Evolutionary conservation across 1,139 yeast species (phyloP).

Genomic region (Meyerozyma smithsonii): DNA sequence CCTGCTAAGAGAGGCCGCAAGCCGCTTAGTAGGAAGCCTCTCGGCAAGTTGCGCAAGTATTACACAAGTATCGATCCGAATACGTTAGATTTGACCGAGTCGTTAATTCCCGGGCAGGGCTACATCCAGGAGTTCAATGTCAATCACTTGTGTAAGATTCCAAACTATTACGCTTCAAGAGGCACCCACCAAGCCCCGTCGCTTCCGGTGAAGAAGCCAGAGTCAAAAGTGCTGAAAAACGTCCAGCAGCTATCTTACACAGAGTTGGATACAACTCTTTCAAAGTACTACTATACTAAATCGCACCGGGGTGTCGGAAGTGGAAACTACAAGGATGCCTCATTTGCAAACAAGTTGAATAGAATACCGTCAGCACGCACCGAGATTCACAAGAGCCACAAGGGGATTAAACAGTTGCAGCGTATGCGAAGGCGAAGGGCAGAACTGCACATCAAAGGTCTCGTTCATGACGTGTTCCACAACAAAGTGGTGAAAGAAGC

Average conservation of each 20-base stretch:
- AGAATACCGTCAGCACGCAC: slow-evolving; percentile 22
- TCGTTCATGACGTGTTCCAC: slow-evolving; percentile 32
- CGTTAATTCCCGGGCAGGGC: slow-evolving; percentile 44
- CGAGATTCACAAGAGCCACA: slow-evolving; percentile 15
- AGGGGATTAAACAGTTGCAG: slow-evolving; percentile 12
- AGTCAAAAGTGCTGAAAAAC: slow-evolving; percentile 27
- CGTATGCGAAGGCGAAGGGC: slow-evolving; percentile 9
- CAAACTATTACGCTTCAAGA: slow-evolving; percentile 37
- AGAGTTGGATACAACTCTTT: slow-evolving; percentile 15
- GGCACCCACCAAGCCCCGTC: slow-evolving; percentile 19
- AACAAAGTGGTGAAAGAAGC: slow-evolving; percentile 28
- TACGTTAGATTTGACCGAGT: slow-evolving; percentile 34
- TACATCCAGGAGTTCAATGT: slow-evolving; percentile 41
- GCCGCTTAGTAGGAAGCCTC: slow-evolving; percentile 18
- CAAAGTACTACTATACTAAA: slow-evolving; percentile 38
- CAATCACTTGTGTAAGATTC: slow-evolving; percentile 39
- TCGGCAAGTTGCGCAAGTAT: slow-evolving; percentile 30
- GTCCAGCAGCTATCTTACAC: slow-evolving; percentile 32
- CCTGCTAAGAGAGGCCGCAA: slow-evolving; percentile 7
- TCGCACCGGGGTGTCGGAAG: slow-evolving; percentile 44
- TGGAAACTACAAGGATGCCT: slow-evolving; percentile 45
- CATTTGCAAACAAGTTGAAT: slow-evolving; percentile 38
- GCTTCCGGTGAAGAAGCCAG: slow-evolving; percentile 16
- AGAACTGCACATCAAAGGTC: slow-evolving; percentile 28
- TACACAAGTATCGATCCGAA: slow-evolving; percentile 37